phyloP scores from a whole-genome alignment of 768 basidiomycete genomes.

The Hysterangium stoloniferum region DNA sequence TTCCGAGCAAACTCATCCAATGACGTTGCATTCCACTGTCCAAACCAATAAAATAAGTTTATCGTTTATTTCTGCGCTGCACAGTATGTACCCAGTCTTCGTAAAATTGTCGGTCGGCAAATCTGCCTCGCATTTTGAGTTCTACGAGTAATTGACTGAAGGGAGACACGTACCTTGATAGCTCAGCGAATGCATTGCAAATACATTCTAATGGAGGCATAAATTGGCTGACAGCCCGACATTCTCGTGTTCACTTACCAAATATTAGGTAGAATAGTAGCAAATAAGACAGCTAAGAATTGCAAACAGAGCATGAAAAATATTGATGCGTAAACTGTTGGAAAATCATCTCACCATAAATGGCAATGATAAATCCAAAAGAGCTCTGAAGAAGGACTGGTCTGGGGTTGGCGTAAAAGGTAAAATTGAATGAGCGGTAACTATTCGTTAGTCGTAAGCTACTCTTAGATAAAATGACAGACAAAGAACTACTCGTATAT shows the following conservation, averaged over 20 bases:
- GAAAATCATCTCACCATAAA: constrained; percentile 53
- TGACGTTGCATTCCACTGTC: constrained; percentile 91
- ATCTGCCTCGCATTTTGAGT: constrained; percentile 38
- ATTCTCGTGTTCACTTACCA: constrained; percentile 35
- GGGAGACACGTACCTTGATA: constrained; percentile 58
- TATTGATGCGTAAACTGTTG: neutral
- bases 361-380: constrained; percentile 83
- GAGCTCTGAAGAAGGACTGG: constrained; percentile 64
- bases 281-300: constrained; percentile 57
- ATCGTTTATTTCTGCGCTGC: constrained; percentile 7
- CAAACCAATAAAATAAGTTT: neutral
- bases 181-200: constrained; percentile 91
- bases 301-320: neutral
- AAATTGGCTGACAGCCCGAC: neutral
- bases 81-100: constrained; percentile 73
- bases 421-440: constrained; percentile 90
- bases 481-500: constrained; percentile 2
- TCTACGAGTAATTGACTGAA: constrained; percentile 5
- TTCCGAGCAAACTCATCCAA: constrained; percentile 98
- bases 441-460: constrained; percentile 15
- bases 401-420: constrained; percentile 62
- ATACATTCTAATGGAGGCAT: constrained; percentile 70
- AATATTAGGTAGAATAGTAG: constrained; percentile 83
- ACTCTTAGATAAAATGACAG: neutral
- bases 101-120: constrained; percentile 96